Evolutionary conservation across 768 basidiomycete genomes (phyloP).

Genomic region (Psilocybe cyanescens): DNA sequence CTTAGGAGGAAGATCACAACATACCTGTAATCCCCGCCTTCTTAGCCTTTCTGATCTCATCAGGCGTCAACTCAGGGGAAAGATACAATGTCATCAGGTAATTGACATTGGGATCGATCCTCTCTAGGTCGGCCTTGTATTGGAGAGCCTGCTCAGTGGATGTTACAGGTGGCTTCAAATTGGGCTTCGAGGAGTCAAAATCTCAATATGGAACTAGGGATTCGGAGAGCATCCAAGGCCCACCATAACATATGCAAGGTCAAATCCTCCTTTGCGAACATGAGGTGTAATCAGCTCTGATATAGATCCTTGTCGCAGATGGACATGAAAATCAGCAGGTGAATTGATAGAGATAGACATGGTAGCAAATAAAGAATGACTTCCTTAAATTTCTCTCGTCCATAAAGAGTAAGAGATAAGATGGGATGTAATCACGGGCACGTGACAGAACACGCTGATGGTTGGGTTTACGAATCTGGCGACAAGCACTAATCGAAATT

Average conservation of each 20-base stretch:
- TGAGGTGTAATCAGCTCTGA: constrained; percentile 87
- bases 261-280: constrained; percentile 87
- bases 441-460: constrained; percentile 43
- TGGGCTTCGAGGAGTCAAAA: constrained; percentile 62
- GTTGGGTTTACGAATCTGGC: constrained; percentile 31
- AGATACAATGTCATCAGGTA: constrained; percentile 98
- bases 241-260: constrained; percentile 96
- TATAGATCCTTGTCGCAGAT: constrained; percentile 87
- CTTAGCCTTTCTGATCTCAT: constrained; percentile 88
- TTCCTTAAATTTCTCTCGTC: constrained; percentile 1
- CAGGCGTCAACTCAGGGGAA: constrained; percentile 87
- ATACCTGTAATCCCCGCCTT: constrained; percentile 75
- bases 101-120: constrained; percentile 76
- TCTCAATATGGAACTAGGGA: constrained; percentile 2
- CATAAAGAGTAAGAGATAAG: constrained; percentile 30
- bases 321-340: constrained; percentile 95
- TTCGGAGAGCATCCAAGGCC: constrained; percentile 18
- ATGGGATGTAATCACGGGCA: constrained; percentile 33
- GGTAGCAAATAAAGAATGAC: neutral
- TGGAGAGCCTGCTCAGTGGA: constrained; percentile 78
- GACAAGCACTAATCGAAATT: neutral
- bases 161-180: constrained; percentile 87
- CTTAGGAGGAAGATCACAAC: constrained; percentile 9
- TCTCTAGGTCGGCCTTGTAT: constrained; percentile 78
- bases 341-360: constrained; percentile 55